Evolutionary conservation across 2,329 filamentous ascomycete genomes (phyloP).

Genomic region (Coniochaeta hoffmannii): DNA sequence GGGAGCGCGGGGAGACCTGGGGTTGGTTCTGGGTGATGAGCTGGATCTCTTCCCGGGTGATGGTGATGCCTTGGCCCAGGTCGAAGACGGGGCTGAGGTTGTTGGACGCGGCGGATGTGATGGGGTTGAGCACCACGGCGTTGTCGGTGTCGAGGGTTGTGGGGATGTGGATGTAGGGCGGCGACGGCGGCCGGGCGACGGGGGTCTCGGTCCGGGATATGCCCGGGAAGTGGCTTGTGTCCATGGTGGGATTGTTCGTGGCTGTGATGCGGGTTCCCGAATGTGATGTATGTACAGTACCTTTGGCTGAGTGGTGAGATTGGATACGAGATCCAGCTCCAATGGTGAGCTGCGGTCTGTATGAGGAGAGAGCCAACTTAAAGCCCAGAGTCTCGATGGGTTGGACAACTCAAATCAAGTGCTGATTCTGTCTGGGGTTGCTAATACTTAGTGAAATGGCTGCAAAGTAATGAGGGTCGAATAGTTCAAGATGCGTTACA

Average conservation of each 20-base stretch:
- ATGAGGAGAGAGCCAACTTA: too few species aligned
- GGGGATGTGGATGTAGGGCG: slow-evolving; percentile 31
- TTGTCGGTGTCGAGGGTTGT: slow-evolving; percentile 3
- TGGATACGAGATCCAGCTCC: too few species aligned
- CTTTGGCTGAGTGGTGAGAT: too few species aligned
- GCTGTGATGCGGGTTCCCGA: neutral
- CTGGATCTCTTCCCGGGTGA: slow-evolving; percentile 34
- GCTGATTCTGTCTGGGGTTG: too few species aligned
- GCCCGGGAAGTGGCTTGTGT: neutral
- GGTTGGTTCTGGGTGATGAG: slow-evolving; percentile 37
- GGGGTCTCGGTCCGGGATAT: neutral
- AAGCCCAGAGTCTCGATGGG: too few species aligned
- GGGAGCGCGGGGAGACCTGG: slow-evolving; percentile 27
- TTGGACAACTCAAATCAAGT: too few species aligned
- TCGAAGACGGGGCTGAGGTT: neutral
- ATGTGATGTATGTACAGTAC: too few species aligned
- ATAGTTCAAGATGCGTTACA: too few species aligned
- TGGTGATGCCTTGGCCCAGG: neutral
- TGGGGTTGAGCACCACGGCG: neutral
- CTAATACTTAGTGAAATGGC: too few species aligned
- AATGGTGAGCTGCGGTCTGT: too few species aligned
- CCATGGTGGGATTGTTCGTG: neutral
- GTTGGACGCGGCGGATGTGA: slow-evolving; percentile 3
- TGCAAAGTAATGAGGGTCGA: too few species aligned
- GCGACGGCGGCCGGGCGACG: neutral